Evolutionary conservation across 1,139 yeast genomes (phyloP).

Genomic region (Suhomyces wounanorum): DNA sequence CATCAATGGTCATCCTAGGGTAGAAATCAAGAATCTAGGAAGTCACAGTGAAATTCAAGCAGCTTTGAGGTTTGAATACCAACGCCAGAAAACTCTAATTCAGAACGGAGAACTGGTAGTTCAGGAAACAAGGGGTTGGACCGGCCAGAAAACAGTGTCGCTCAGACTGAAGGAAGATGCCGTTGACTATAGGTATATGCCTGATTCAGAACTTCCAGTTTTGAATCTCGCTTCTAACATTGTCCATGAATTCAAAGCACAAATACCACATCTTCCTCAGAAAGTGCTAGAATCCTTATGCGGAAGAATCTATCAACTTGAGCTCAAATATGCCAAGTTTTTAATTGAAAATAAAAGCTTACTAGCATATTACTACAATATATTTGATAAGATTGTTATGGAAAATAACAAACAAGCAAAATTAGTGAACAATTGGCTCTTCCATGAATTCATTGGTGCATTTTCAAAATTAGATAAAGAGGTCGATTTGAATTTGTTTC

Average conservation of each 20-base stretch:
- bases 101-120: slow-evolving; percentile 30
- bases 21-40: slow-evolving; percentile 87
- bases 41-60: slow-evolving; percentile 77
- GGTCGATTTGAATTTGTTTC: slow-evolving; percentile 39
- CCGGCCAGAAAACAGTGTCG: slow-evolving; percentile 65
- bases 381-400: slow-evolving; percentile 32
- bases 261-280: slow-evolving; percentile 70
- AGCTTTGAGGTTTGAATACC: slow-evolving; percentile 76
- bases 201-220: slow-evolving; percentile 84
- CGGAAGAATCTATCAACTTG: slow-evolving; percentile 54
- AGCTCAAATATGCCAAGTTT: slow-evolving; percentile 71
- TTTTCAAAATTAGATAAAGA: slow-evolving; percentile 53
- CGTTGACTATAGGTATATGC: slow-evolving; percentile 89
- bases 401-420: slow-evolving; percentile 28
- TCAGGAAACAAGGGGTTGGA: slow-evolving; percentile 92
- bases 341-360: slow-evolving; percentile 49
- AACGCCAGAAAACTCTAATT: slow-evolving; percentile 58
- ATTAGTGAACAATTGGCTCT: slow-evolving; percentile 75
- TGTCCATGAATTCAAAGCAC: slow-evolving; percentile 33
- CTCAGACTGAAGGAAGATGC: slow-evolving; percentile 78
- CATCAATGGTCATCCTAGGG: slow-evolving; percentile 67
- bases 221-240: slow-evolving; percentile 48
- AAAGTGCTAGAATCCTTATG: slow-evolving; percentile 51
- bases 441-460: slow-evolving; percentile 77
- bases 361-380: slow-evolving; percentile 52